Percentiles rank a stretch among this genome's conserved stretches.
These are phyloP conservation scores for Gynostemma pentaphyllum DNA, from an alignment of 306 rosid genomes.

Conservation along the genomic window DNA sequence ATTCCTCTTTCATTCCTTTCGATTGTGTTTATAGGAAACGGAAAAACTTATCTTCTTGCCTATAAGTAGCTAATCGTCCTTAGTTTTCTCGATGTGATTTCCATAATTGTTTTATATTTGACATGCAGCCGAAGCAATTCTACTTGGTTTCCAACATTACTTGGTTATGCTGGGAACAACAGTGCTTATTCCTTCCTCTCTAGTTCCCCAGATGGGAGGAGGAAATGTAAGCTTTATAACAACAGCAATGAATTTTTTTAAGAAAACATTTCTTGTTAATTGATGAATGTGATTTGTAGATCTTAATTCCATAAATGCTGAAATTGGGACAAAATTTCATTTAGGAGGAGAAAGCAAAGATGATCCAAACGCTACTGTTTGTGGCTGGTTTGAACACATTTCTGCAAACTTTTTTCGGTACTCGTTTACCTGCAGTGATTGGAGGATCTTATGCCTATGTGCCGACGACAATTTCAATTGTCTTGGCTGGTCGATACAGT, in stretches of 20 bases:
- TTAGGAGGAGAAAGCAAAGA: slow-evolving; percentile 89
- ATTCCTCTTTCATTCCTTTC: neutral
- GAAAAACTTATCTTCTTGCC: slow-evolving; percentile 4
- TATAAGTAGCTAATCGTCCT: too few species aligned
- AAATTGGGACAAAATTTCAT: neutral
- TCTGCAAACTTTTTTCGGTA: slow-evolving; percentile 70
- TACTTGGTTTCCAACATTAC: slow-evolving; percentile 96
- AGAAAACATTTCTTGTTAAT: slow-evolving; percentile 6
- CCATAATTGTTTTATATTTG: neutral
- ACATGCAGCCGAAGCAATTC: slow-evolving; percentile 81
- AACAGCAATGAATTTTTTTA: neutral
- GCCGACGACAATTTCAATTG: slow-evolving; percentile 86
- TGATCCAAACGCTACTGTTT: slow-evolving; percentile 75
- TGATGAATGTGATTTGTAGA: slow-evolving; percentile 8
- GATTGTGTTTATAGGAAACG: neutral
- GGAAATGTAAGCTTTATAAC: slow-evolving; percentile 69
- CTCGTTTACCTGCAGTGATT: slow-evolving; percentile 86
- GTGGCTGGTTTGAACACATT: slow-evolving; percentile 86
- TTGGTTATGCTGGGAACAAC: slow-evolving; percentile 97
- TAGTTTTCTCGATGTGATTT: too few species aligned
- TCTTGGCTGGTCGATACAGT: slow-evolving; percentile 83
- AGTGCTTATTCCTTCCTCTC: slow-evolving; percentile 76
- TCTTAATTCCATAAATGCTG: neutral
- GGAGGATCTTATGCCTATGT: slow-evolving; percentile 89
- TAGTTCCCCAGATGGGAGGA: slow-evolving; percentile 97